Evolutionary conservation across 2,329 filamentous ascomycete species (phyloP), one percentile per base, ranked within the genome.

Genomic region (Penicillium vulpinum): DNA sequence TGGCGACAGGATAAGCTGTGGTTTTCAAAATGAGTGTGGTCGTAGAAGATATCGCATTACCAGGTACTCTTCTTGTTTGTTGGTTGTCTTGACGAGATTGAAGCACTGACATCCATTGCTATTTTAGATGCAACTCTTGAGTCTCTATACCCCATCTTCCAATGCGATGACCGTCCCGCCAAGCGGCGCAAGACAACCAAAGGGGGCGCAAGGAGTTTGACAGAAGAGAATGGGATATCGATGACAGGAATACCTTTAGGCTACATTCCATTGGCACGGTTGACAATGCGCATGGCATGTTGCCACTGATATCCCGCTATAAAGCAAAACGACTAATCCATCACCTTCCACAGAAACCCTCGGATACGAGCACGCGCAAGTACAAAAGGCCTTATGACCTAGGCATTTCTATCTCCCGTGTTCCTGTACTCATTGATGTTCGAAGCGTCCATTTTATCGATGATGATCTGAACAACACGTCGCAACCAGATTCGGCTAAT

Each of bases 151-250:
- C 55, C 60, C 29, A 58, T 64, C 40, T 59, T 73, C 39, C 53
- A 63, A 54, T 58, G 18, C 36, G 56, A 67, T 46, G 61, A 50
- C n/a, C 68, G 51, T 58, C 64, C 62, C 11, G 65, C 43, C 18
- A 75, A 75, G 61, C 72, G 73, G 50, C 72, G 70, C 58, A 75
- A 73, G 60, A 26, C 67, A 45, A 21, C 56, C 2, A 60, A 64
- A 41, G 54, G 59, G 29, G 59, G 47, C 10, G 18, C 53, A 26
- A 59, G 55, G 15, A 69, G 62, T 18, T 57, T 73, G 16, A 43
- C 56, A 10, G 24, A 63, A 2, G 22, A 58, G 15, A 54, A 61
- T 43, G 63, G 65, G 1, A 16, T 65, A 7, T 63, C 64, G 6
- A 26, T 45, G 3, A 54, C 52, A 33, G 50, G 62, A 44, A 56